phyloP scores from a whole-genome alignment of 129 eudicot species.

The Saussurea involucrata region DNA sequence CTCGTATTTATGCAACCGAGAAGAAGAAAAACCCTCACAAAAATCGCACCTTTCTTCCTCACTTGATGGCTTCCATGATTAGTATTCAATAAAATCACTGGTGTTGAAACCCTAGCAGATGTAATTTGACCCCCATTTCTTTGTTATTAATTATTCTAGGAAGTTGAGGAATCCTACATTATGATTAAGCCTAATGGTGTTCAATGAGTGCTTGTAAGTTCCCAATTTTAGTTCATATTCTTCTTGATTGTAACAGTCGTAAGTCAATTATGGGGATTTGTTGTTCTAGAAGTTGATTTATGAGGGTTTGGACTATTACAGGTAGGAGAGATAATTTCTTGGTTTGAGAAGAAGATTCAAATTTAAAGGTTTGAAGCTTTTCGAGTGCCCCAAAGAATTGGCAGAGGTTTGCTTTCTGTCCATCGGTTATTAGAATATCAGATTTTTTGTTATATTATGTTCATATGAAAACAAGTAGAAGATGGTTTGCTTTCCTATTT shows the following conservation, averaged over 20 bases:
- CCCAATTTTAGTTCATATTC: neutral
- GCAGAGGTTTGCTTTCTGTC: conserved; percentile 65
- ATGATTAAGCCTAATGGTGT: conserved; percentile 99
- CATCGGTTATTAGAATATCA: neutral
- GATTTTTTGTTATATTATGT: neutral
- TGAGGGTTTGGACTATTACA: conserved; percentile 19
- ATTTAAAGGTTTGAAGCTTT: conserved; percentile 87
- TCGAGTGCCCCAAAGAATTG: conserved; percentile 74
- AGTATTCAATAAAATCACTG: neutral
- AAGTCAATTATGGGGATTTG: neutral
- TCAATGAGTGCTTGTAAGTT: conserved; percentile 88
- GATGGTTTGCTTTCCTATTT: too few relatives aligned
- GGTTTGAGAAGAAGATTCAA: conserved; percentile 95
- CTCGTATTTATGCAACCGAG: conserved; percentile 29
- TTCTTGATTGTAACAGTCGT: neutral
- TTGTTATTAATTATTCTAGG: conserved; percentile 21
- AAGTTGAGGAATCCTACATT: conserved; percentile 84
- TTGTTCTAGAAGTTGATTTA: neutral
- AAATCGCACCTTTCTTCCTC: conserved; percentile 72
- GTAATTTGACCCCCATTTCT: neutral
- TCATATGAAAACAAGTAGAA: neutral
- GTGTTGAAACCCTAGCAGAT: neutral
- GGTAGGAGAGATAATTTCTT: conserved; percentile 95
- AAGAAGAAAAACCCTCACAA: conserved; percentile 26
- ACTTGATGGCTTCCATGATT: conserved; percentile 68